Percentiles rank a stretch among this genome's conserved stretches.
These are phyloP conservation scores for Passalora sequoiae DNA, from an alignment of 2,329 filamentous ascomycete genomes.

Conservation along the genomic window DNA sequence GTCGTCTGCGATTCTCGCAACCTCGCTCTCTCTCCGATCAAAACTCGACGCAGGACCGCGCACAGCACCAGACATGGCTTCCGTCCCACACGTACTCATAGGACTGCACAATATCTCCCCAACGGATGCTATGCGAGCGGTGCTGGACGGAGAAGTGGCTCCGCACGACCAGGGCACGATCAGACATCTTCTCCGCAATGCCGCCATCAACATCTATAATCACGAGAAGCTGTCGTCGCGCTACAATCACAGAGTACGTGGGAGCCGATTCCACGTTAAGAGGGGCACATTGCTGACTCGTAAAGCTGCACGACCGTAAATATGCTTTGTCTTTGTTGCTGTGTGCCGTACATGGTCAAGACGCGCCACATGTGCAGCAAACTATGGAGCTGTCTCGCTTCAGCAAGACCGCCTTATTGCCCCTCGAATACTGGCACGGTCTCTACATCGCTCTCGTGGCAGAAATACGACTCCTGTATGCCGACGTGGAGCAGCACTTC, in stretches of 20 bases:
- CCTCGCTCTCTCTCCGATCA: too few relatives aligned
- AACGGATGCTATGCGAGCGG: neutral
- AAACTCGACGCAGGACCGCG: neutral
- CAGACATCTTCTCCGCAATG: neutral
- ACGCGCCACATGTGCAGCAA: neutral
- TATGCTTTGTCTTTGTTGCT: constrained; percentile 2
- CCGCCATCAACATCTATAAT: constrained; percentile 4
- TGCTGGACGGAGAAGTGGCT: neutral
- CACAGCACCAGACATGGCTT: neutral
- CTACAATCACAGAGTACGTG: constrained; percentile 5
- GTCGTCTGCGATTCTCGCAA: too few relatives aligned
- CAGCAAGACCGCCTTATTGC: neutral
- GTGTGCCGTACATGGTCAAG: neutral
- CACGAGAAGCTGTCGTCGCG: constrained; percentile 5
- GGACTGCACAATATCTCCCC: neutral
- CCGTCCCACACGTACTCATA: neutral
- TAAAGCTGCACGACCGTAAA: neutral
- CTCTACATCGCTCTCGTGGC: constrained; percentile 21
- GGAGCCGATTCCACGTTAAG: too few relatives aligned
- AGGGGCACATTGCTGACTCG: neutral
- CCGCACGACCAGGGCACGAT: neutral
- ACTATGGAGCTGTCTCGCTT: constrained; percentile 1
- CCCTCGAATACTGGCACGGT: constrained; percentile 16
- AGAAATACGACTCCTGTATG: constrained; percentile 19
- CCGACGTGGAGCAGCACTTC: constrained; percentile 13